Base-by-base conservation (phyloP, 768 basidiomycete species). In the Lentinula sp. region DNA sequence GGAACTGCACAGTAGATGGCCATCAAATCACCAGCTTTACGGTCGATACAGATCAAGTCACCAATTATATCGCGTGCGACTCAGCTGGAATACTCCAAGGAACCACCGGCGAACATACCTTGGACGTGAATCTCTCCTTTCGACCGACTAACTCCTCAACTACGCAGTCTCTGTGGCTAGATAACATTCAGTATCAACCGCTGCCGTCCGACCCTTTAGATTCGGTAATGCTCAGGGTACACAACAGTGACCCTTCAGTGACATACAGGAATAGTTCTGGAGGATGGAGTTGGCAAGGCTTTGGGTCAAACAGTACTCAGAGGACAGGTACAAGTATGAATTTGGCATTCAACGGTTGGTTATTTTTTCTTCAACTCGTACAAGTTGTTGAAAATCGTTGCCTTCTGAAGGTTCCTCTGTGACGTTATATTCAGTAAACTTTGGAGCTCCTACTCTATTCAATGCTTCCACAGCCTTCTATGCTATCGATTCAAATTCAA, bases 161-260 rank as follows among this genome's bases (percentile, higher is more conserved):
- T 9, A 48, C 11, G 1, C n/a, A 43, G 6, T 59, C 57, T 7
- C 28, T 59, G 2, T 59, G 57, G 57, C 57, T 59, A 2, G 57
- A 59, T 50, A 35, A 23, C 18, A 48, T 59, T 23, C 32, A 59
- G 15, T 59, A 59, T 49, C 45, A 46, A 32, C 57, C 57, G 6
- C 9, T 59, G 4, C 43, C 57, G 5, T 32, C 28, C 16, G 46
- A 59, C 15, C 45, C 57, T n/a, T n/a, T 59, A 4, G 57, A 59
- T 21, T 31, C 43, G 0, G 57, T 59, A 0, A 50, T 23, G 15
- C n/a, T 59, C 18, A 46, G 57, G 13, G 18, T 59, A 8, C 32
- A 59, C 18, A 59, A 50, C 48, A 59, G 57, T 49, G 57, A 59
- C 32, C 57, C 57, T 37, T 59, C 57, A 11, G 43, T 59, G 4